phyloP scores from a whole-genome alignment of 139 green algal species.

The Chlorella sp. region DNA sequence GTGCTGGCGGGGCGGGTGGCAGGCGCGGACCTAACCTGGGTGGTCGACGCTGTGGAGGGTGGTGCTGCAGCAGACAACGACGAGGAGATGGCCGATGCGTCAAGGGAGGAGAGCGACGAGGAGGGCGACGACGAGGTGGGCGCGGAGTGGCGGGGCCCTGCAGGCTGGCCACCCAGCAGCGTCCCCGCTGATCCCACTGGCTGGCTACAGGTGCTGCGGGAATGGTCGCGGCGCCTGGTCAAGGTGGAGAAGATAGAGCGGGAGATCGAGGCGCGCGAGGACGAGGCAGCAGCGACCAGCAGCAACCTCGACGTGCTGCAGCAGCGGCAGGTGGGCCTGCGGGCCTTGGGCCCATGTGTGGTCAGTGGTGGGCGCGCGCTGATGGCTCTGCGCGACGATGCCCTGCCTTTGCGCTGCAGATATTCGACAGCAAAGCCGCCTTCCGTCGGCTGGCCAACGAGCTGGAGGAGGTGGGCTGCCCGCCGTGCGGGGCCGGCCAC shows the following conservation, averaged over 20 bases:
- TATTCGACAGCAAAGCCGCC: conserved; percentile 29
- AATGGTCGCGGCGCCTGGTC: conserved; percentile 26
- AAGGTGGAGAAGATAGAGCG: conserved; percentile 23
- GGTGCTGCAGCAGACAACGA: conserved; percentile 4
- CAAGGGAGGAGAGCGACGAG: background rate
- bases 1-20: conserved; percentile 2
- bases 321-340: conserved; percentile 20
- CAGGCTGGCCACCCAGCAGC: background rate
- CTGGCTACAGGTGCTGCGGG: conserved; percentile 17
- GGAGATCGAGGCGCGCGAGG: conserved; percentile 4
- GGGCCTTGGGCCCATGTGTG: background rate
- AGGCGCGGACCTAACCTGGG: conserved; percentile 27
- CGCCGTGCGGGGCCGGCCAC: no score
- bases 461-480: conserved; percentile 32
- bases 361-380: background rate
- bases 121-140: conserved; percentile 6
- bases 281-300: background rate
- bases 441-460: conserved; percentile 36
- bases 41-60: background rate
- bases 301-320: conserved; percentile 14
- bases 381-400: no score
- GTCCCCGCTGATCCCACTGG: no score
- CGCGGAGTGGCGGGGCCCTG: conserved; percentile 17
- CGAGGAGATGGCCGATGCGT: conserved; percentile 14
- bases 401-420: conserved; percentile 9